Evolutionary conservation across 192 early-diverging fungal genomes (phyloP), one percentile per base, ranked within the genome.

Genomic region (Backusella mclennaniae): DNA sequence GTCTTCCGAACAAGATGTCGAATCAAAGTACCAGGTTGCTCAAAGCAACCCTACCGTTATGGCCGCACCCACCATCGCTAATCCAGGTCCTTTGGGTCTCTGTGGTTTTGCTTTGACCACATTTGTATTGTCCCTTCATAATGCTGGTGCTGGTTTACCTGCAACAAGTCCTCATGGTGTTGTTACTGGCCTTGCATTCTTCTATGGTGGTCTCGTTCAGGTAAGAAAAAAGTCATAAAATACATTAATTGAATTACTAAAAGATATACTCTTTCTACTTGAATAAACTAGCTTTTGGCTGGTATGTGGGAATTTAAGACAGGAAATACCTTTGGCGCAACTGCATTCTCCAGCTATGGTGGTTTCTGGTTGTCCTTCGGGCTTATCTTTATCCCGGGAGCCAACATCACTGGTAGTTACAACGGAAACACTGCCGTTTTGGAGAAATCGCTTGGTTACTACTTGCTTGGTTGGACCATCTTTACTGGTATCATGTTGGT

Each of bases 301-400:
- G 94, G 93, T 66, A 93, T 95, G 92, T 79, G 78, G 78, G 78
- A 79, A 70, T 79, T 79, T 46, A 73, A 89, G 66, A 80, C 83
- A 23, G 89, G 91, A 66, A 95, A 95, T 79, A 94, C 92, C 23
- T 94, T 95, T 85, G 93, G 93, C 73, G 93, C 93, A 63, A 94
- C 92, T 11, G 92, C 91, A 11, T 94, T 94, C 84, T 86, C 90
- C 49, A 88, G 88, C 9, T 93, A 89, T 42, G 90, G 87, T 69
- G 91, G 86, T 14, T 92, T 90, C 86, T 93, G 90, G 92, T 75
- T 91, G 46, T 80, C 91, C 1, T 93, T 81, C 70, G 89, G 79
- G 35, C 75, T 82, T 21, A 88, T 92, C 56, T 76, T 89, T 67
- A 85, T 87, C 44, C 90, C 92, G 9, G 87, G 83, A 39, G 88